These are phyloP conservation scores for Fusarium secorum DNA, from an alignment of 2,329 filamentous ascomycete species.

Conservation along the genomic window DNA sequence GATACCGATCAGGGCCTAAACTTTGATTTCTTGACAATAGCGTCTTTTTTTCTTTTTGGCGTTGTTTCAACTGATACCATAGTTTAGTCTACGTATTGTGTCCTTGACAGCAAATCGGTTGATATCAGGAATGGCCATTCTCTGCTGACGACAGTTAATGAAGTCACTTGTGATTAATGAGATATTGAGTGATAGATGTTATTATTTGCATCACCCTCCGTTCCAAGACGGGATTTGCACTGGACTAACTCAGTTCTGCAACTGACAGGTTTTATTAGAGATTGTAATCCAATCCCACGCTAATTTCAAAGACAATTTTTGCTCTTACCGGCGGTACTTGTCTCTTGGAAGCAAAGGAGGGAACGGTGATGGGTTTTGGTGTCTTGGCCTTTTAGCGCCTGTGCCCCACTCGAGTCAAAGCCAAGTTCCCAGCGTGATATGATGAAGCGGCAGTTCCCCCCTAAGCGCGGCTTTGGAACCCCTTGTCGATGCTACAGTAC, in stretches of 20 bases:
- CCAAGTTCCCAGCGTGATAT: not conserved
- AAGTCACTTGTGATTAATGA: not conserved
- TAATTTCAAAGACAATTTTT: constrained; percentile 9
- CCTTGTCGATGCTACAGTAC: not conserved
- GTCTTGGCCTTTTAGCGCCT: constrained; percentile 22
- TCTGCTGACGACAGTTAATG: not conserved
- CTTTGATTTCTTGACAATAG: constrained; percentile 1
- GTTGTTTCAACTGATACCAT: not conserved
- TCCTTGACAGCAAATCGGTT: not conserved
- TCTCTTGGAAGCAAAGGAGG: constrained; percentile 3
- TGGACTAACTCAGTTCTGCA: constrained; percentile 7
- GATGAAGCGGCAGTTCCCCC: constrained; percentile 7
- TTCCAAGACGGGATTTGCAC: constrained; percentile 9
- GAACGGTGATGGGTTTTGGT: constrained; percentile 12
- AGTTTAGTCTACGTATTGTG: not conserved
- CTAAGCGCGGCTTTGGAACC: constrained; percentile 9
- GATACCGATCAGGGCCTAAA: no score
- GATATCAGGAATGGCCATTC: not conserved
- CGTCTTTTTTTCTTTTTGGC: not conserved
- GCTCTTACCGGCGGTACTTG: not conserved
- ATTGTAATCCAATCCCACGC: constrained; percentile 4
- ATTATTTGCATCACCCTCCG: constrained; percentile 11
- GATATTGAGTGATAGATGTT: not conserved
- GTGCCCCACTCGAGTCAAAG: not conserved
- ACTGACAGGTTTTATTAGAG: constrained; percentile 3